Base-by-base conservation (phyloP, 345 rosid species). In the Syzygium grande region DNA sequence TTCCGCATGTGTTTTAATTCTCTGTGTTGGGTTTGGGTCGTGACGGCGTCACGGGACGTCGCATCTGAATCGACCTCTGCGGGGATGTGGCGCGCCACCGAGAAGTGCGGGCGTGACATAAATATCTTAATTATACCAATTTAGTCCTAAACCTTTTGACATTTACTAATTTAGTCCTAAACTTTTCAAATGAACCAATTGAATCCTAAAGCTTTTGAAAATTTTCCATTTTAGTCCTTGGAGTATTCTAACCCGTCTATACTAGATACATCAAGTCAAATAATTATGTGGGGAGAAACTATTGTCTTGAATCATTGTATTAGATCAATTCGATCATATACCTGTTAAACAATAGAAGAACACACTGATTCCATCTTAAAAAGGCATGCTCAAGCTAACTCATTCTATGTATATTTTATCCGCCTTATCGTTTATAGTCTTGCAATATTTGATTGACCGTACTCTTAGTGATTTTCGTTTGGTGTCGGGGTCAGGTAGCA, bases 111-210 rank as follows among this genome's bases (percentile, higher is more conserved):
- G n/a, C n/a, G n/a, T n/a, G n/a, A n/a, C n/a, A n/a, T n/a, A n/a
- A n/a, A 58, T 14, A 11, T 52, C 5, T 56, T 56, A 56, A 56
- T 9, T 56, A 0, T 23, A 9, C 0, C 0, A 21, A 21, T 55
- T 55, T 4, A 55, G 22, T 54, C 8, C 7, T 19, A 55, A 55
- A 55, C 1, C 5, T 56, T 55, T 55, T 0, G 23, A 22, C 10
- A 43, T 56, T 56, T 56, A 0, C 0, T 1, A 56, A 56, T 56
- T 56, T 56, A 56, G 2, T 23, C n/a, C 4, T 56, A 23, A 56
- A 23, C 0, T 23, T 9, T 23, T 56, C 46, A 43, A 43, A 43
- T 56, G 5, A 56, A 0, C 0, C 0, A 56, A 56, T 56, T 56
- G 9, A 56, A 0, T 23, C 2, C 0, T 10, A 56, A 23, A 56